phyloP scores from a whole-genome alignment of 306 rosid species.

The Castanopsis chinensis region DNA sequence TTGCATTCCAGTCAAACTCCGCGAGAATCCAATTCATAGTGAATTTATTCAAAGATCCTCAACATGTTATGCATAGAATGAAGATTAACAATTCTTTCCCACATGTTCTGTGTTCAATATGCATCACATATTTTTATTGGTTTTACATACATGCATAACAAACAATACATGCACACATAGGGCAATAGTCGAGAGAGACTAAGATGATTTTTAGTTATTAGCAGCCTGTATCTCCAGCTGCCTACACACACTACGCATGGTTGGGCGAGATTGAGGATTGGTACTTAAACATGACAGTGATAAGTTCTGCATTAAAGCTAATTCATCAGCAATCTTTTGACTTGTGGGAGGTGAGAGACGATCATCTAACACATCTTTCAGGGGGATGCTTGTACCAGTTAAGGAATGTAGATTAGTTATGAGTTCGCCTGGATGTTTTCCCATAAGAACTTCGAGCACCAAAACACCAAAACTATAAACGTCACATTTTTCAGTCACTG shows the following conservation, averaged over 20 bases:
- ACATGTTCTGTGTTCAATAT: no score
- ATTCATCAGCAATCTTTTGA: not conserved
- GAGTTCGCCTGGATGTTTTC: not conserved
- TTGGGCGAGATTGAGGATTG: constrained; percentile 31
- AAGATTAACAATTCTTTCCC: no score
- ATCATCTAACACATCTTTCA: constrained; percentile 26
- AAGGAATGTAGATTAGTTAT: not conserved
- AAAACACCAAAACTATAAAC: not conserved
- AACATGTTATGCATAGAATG: no score
- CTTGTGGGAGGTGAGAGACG: constrained; percentile 17
- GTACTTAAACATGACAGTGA: constrained; percentile 22
- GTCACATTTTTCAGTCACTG: not conserved
- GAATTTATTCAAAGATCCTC: no score
- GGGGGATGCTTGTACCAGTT: not conserved
- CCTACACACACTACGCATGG: constrained; percentile 27
- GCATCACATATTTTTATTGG: no score
- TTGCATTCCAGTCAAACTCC: no score
- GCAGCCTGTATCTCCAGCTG: not conserved
- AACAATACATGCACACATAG: no score
- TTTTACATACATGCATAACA: no score
- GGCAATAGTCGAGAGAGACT: no score
- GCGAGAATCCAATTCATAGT: fast-evolving
- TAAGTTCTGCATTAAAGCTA: constrained; percentile 13
- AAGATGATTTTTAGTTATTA: no score
- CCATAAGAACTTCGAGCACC: not conserved